Base-by-base conservation (phyloP, 345 rosid species). In the Pelargonium nanum region DNA sequence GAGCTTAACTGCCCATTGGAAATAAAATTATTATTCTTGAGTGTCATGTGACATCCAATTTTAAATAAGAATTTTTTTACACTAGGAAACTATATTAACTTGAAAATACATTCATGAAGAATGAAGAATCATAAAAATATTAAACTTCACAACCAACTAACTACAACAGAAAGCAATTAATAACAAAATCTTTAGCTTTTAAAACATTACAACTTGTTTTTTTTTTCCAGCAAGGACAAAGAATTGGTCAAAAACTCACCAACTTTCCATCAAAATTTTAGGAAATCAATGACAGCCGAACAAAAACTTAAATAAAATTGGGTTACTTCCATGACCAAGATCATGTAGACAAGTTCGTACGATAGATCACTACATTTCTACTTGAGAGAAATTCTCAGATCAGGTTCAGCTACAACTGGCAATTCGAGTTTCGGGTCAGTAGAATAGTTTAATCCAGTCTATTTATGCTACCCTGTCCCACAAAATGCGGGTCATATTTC, bases 1-100 rank as follows among this genome's bases (percentile, higher is more conserved):
- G 96, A 69, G 66, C 89, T 80, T 26, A 88, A 77, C 96, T 88
- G 77, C 26, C 68, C 30, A 63, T 44, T 66, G 57, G n/a, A n/a
- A 56, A 53, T 53, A 57, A 19, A 68, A 4, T 9, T 56, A 56
- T 56, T 4, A 65, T 16, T 19, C 28, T 40, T 10, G 6, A 40
- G 48, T 40, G 5, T 17, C 15, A 40, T 10, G 15, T 9, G 48
- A 12, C 48, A 40, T 6, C 48, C 16, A 40, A 40, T 40, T 40
- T 17, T 40, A 17, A 40, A 15, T 12, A 6, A 0, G 48, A 12
- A 40, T 9, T 10, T 12, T 40, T 40, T 2, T 40, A 40, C 48
- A 40, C 16, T 9, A 40, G 48, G 48, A 10, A 9, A 40, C 48
- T 40, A 40, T 3, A 6, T 2, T 12, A n/a, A 9, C 45, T 34